Evolutionary conservation across 2,329 filamentous ascomycete genomes (phyloP).

Genomic region (Anisogramma anomala): DNA sequence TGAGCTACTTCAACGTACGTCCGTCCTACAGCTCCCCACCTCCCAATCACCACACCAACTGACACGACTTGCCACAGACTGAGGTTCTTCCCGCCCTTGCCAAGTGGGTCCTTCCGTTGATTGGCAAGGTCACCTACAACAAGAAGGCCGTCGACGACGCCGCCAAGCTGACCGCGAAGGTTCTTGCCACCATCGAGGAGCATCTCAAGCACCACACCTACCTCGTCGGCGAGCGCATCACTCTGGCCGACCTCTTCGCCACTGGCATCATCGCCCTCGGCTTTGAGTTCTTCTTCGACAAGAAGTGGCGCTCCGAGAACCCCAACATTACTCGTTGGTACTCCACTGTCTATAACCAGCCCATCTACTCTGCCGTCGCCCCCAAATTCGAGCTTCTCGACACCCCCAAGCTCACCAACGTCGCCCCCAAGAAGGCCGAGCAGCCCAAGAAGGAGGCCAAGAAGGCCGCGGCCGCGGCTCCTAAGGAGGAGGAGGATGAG

Average conservation of each 20-base stretch:
- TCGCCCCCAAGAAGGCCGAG: constrained; percentile 67
- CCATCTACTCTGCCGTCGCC: constrained; percentile 74
- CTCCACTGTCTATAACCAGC: constrained; percentile 84
- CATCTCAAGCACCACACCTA: constrained; percentile 90
- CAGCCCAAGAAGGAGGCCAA: constrained; percentile 51
- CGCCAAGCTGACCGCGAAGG: constrained; percentile 56
- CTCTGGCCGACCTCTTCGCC: constrained; percentile 85
- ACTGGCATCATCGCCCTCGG: constrained; percentile 70
- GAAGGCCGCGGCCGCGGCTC: constrained; percentile 27
- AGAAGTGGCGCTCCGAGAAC: constrained; percentile 71
- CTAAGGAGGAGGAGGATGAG: constrained; percentile 40
- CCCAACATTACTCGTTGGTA: constrained; percentile 90
- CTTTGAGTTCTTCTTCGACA: constrained; percentile 92
- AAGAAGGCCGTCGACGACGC: constrained; percentile 90
- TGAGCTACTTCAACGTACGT: constrained; percentile 77
- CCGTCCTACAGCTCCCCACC: too few species aligned
- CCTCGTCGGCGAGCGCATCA: constrained; percentile 95
- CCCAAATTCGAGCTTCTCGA: constrained; percentile 69
- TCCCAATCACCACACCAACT: not conserved
- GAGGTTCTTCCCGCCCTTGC: constrained; percentile 67
- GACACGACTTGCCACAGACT: constrained; percentile 18
- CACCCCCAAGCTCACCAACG: constrained; percentile 60
- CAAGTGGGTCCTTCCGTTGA: constrained; percentile 76
- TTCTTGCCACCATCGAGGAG: constrained; percentile 63
- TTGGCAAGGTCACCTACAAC: constrained; percentile 80